Conservation (phyloP, 352 stramenopile genomes). For the Sclerospora graminicola region DNA sequence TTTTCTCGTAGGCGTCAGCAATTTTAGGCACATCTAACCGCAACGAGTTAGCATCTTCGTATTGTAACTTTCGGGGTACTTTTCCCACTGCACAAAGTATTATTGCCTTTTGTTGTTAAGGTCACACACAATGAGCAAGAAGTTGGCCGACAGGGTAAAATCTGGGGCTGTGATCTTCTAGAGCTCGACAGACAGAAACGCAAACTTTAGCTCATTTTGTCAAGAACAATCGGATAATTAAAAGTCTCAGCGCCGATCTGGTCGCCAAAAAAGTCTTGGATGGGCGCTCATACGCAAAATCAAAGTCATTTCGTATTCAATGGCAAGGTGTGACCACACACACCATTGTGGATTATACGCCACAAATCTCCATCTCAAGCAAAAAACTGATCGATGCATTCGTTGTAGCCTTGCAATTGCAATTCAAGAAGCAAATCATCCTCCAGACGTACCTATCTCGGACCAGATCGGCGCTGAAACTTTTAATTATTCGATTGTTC, state of each 20-base stretch:
- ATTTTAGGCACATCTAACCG: conserved; percentile 39
- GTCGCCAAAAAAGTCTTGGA: conserved; percentile 22
- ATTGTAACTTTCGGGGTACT: conserved; percentile 52
- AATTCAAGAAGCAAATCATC: not conserved
- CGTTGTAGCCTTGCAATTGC: conserved; percentile 1
- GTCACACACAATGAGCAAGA: conserved; percentile 34
- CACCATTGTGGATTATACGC: conserved; percentile 26
- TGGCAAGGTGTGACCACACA: conserved; percentile 10
- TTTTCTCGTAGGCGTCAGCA: conserved; percentile 42
- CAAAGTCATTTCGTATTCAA: conserved; percentile 28
- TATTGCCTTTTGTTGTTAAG: conserved; percentile 28
- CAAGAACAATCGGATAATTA: conserved; percentile 14
- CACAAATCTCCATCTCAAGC: conserved; percentile 22
- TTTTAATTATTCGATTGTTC: conserved; percentile 18
- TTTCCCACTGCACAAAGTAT: conserved; percentile 64
- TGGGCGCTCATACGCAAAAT: conserved; percentile 8
- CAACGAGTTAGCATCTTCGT: conserved; percentile 43
- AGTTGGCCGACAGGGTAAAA: conserved; percentile 61
- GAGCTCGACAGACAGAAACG: no score
- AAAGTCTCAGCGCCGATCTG: conserved; percentile 9
- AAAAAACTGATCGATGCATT: conserved; percentile 25
- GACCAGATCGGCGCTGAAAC: conserved; percentile 6
- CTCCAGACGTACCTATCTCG: no score
- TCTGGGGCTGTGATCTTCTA: not conserved
- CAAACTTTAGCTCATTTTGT: not conserved